Conservation (phyloP, 306 rosid species). For the Purshia tridentata region DNA sequence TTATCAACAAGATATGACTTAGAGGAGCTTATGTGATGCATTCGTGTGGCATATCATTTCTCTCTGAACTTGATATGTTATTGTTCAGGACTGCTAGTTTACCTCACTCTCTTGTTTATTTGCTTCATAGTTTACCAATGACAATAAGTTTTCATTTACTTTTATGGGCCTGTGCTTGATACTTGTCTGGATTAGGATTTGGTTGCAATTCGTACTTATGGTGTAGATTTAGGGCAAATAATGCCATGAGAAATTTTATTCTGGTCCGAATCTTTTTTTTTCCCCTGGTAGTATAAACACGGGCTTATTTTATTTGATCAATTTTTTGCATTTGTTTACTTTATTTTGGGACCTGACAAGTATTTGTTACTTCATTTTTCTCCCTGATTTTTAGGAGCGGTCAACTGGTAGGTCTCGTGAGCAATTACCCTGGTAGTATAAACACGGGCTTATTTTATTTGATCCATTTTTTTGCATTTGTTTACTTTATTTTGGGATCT, state of each 20-base stretch:
- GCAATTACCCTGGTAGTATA: neutral
- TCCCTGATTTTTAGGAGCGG: constrained; percentile 57
- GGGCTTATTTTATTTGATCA: neutral
- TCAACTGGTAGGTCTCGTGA: constrained; percentile 94
- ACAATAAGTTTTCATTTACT: neutral
- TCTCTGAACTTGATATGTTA: neutral
- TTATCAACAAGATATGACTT: too few relatives aligned
- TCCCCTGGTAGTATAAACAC: neutral
- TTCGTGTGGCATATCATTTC: neutral
- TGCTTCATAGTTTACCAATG: neutral
- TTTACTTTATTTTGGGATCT: neutral
- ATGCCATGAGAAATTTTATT: too few relatives aligned
- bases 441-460: too few relatives aligned
- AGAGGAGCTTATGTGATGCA: too few relatives aligned
- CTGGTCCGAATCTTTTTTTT: neutral
- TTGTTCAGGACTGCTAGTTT: neutral
- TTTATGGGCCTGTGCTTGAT: neutral
- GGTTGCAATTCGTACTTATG: too few relatives aligned
- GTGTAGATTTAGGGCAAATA: too few relatives aligned
- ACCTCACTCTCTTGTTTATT: neutral
- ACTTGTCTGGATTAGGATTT: neutral
- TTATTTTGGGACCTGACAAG: neutral
- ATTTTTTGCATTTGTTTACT: neutral
- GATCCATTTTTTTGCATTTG: neutral
- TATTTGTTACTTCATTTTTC: neutral